A percentile compares a stretch with the other conserved stretches of the same genome.
These are phyloP conservation scores for Aspergillus fumigatus DNA, from an alignment of 2,329 filamentous ascomycete genomes.

Conservation along the genomic window DNA sequence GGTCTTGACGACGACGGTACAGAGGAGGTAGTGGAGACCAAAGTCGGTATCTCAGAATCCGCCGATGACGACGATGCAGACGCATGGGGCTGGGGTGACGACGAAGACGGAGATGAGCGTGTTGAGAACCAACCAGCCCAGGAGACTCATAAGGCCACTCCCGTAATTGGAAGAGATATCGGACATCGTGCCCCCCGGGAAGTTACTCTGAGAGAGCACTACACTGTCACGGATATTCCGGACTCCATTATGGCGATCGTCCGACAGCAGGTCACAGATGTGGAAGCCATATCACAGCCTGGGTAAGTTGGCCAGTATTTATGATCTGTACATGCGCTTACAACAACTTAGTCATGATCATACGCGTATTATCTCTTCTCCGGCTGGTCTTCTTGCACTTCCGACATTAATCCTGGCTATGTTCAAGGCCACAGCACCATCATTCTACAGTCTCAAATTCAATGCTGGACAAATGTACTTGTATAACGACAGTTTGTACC, in stretches of 20 bases:
- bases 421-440: slow-evolving; percentile 47
- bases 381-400: slow-evolving; percentile 41
- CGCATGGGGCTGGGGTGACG: slow-evolving; percentile 84
- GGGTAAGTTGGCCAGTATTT: slow-evolving; percentile 25
- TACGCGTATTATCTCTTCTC: slow-evolving; percentile 38
- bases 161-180: slow-evolving; percentile 19
- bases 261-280: slow-evolving; percentile 39
- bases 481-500: slow-evolving; percentile 60
- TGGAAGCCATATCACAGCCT: slow-evolving; percentile 33
- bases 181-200: slow-evolving; percentile 46
- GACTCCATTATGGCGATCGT: slow-evolving; percentile 59
- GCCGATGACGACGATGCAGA: slow-evolving; percentile 46
- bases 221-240: slow-evolving; percentile 83
- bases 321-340: slow-evolving; percentile 15
- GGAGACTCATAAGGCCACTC: slow-evolving; percentile 13
- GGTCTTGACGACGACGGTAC: slow-evolving; percentile 44
- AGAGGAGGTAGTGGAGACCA: slow-evolving; percentile 15
- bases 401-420: slow-evolving; percentile 47
- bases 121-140: slow-evolving; percentile 19
- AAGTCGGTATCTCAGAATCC: slow-evolving; percentile 9
- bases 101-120: slow-evolving; percentile 42
- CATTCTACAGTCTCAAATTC: slow-evolving; percentile 42
- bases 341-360: slow-evolving; percentile 24
- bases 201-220: slow-evolving; percentile 76
- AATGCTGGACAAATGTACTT: slow-evolving; percentile 57